Evolutionary conservation across 192 early-diverging fungal genomes (phyloP), one percentile per base, ranked within the genome.

Genomic region (Backusella luteola): DNA sequence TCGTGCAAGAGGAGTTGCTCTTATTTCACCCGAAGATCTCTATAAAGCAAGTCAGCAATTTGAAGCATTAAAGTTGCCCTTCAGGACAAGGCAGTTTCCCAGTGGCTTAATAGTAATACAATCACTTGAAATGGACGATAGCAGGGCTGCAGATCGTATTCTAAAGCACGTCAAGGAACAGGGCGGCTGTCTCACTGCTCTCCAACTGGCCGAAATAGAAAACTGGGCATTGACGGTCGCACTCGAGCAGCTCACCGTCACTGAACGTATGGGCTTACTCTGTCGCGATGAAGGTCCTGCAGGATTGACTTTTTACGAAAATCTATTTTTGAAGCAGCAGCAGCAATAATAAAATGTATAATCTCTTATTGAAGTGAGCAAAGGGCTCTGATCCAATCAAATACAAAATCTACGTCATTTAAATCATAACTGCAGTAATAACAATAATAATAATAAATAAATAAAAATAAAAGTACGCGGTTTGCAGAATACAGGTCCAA

Each of bases 11-110:
- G 96, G 96, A 9, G 91, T 92, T 73, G 93, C 94, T 26, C 87
- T 97, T 11, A 93, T 99, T 19, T 99, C 96, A 0, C 97, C 97
- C 6, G 88, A 93, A n/a, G 97, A 99, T 85, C 87, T 99, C 70
- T 88, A 90, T 66, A 93, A 91, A 75, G 92, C 94, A 26, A 92
- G 92, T 78, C 77, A 78, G 15, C 84, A 88, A 76, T 95, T 98
- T 73, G 86, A 87, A 67, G 66, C 73, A 7, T 83, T 97, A 63
- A 70, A 88, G 26, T 83, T 97, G 39, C 93, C 94, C 6, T 89
- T 95, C 53, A 85, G 92, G 32, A 73, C 97, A 76, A 85, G 94
- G 34, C 85, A 87, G 79, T 97, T 96, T 76, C 89, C 87, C 12
- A 93, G 91, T 77, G 96, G 97, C 9, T 85, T 98, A 49, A 74